Evolutionary conservation across 306 rosid genomes (phyloP).

Genomic region (Corylus americana): DNA sequence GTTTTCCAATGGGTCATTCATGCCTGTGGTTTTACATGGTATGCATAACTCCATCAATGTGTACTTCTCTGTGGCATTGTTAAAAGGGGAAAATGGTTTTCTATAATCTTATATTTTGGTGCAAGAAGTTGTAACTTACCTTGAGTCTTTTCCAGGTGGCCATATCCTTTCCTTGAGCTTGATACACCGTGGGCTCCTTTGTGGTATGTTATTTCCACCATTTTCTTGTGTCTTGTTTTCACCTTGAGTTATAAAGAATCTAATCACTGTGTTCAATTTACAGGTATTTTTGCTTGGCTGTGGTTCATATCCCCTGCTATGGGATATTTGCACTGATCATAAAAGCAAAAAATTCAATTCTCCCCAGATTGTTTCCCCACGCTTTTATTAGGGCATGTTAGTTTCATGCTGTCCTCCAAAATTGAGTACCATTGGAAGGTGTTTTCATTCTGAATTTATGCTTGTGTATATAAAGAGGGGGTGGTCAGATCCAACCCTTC

Average conservation of each 20-base stretch:
- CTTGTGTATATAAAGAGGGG: constrained; percentile 20
- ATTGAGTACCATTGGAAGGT: neutral
- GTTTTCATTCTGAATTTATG: constrained; percentile 17
- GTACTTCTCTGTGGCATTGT: neutral
- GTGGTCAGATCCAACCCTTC: constrained; percentile 5
- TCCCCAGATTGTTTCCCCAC: constrained; percentile 56
- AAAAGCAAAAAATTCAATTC: constrained; percentile 52
- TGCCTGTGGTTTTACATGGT: constrained; percentile 52
- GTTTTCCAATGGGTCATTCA: constrained; percentile 75
- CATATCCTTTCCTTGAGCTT: constrained; percentile 87
- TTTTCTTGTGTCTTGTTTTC: constrained; percentile 1
- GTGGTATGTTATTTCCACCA: constrained; percentile 49
- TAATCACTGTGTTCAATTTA: constrained; percentile 3
- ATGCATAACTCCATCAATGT: neutral
- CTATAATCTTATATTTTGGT: neutral
- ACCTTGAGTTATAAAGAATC: neutral
- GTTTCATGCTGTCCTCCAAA: constrained; percentile 16
- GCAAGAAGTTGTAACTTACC: constrained; percentile 12
- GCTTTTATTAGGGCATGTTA: constrained; percentile 41
- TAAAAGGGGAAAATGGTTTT: neutral
- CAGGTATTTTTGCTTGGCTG: constrained; percentile 75
- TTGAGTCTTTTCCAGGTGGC: constrained; percentile 52
- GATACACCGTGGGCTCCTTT: constrained; percentile 71
- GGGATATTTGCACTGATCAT: constrained; percentile 60
- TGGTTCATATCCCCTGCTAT: constrained; percentile 74